Evolutionary conservation across 192 early-diverging fungal genomes (phyloP), one percentile per base, ranked within the genome.

Genomic region (Gorgonomyces haynaldii): DNA sequence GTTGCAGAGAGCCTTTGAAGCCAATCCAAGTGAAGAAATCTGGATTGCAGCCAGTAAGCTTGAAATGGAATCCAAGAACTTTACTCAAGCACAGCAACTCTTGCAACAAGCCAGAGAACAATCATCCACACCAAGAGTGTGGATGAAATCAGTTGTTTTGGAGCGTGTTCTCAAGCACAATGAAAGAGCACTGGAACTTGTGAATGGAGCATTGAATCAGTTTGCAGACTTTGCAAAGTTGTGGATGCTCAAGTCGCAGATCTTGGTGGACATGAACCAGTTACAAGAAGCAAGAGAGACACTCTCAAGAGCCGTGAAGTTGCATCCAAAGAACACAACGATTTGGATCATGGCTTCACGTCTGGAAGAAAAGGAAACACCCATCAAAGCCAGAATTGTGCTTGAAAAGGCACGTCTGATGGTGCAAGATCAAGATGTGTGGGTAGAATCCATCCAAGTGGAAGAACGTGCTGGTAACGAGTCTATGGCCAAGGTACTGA

Each of bases 1-100:
- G 43, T 69, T 98, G 15, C 84, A 79, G 27, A 74, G 78, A 41
- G 93, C 93, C 3, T 92, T 91, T 64, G 70, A 72, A 7, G 90
- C 92, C 2, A 95, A 96, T 57, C 85, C 89, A 0, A 79, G 81
- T 43, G 91, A 96, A 53, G 76, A 88, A 52, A 93, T 96, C 24
- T 86, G 93, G 77, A 61, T 98, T 50, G 93, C 93, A 0, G 95
- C 91, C 19, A 89, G 94, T 31, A 93, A 94, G 57, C 74, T 98
- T 15, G 93, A 98, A 65, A 82, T 82, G n/a, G 91, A 92, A 52
- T 86, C 74, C 26, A 71, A 76, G 0, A 81, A 91, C 58, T 74
- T 79, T 48, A 72, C 72, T 2, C 72, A 85, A 37, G 95, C 93
- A 1, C 76, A 82, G 37, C 48, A 66, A 17, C 55, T 98, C 16